Conservation (phyloP, 208 protist species). For the Wallacemonas rigidus region DNA sequence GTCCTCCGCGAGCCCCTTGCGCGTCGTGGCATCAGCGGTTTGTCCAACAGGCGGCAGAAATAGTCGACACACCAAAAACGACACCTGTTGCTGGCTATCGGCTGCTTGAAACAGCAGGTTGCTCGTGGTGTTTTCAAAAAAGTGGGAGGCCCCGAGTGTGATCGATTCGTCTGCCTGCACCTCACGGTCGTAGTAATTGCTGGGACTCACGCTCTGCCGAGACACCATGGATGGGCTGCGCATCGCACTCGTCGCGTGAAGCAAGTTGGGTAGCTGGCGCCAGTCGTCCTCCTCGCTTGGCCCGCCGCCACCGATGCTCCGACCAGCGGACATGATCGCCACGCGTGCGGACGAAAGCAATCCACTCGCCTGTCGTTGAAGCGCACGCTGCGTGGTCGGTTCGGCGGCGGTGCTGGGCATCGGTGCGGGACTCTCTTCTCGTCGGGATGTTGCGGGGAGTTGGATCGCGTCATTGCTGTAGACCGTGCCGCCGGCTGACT, state of each 20-base stretch:
- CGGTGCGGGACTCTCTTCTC: conserved; percentile 10
- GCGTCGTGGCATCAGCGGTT: background rate
- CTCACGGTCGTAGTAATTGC: conserved; percentile 5
- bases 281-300: conserved; percentile 1
- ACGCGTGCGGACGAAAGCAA: background rate
- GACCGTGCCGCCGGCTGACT: background rate
- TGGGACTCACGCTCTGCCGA: conserved; percentile 3
- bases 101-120: background rate
- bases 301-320: background rate
- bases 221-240: conserved; percentile 8
- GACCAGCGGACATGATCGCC: conserved; percentile 15
- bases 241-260: conserved; percentile 1
- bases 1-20: background rate
- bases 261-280: background rate
- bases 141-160: conserved; percentile 15
- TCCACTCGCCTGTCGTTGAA: background rate
- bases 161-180: conserved; percentile 12
- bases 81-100: conserved; percentile 24
- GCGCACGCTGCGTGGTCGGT: background rate
- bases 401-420: background rate
- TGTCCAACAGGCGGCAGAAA: conserved; percentile 29
- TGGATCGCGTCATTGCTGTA: conserved; percentile 16
- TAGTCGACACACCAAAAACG: conserved; percentile 38
- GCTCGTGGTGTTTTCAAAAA: conserved; percentile 8
- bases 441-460: background rate